Base-by-base conservation (phyloP, 306 rosid genomes). In the Hylodesmum podocarpum region DNA sequence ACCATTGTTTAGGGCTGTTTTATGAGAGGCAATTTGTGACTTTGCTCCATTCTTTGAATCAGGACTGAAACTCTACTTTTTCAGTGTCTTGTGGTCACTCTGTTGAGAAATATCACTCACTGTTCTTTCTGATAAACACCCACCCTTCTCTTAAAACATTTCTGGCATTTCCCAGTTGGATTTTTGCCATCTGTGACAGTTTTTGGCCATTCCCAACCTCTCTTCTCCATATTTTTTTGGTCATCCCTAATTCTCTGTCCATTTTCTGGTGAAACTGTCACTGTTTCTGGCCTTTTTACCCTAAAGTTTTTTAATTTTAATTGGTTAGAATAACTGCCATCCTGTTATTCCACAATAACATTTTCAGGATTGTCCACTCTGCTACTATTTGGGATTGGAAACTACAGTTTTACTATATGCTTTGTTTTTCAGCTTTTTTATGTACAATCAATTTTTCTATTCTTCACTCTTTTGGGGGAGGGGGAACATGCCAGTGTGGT, bases 381-480 rank as follows among this genome's bases (percentile, higher is more conserved):
- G 19, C 21, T 1, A 0, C 22, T 46, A 46, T 46, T 46, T 46
- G 53, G 21, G 53, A 46, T 46, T n/a, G 53, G 16, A 7, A 54
- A 4, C 12, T 46, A 7, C 2, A 58, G 43, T 44, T 2, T 62
- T 61, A 15, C 34, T 5, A 6, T 40, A 22, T 49, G 5, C 63
- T 51, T 77, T 65, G 50, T 22, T 10, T 78, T 69, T 53, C 54
- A 46, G 11, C 33, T 18, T 24, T 27, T 34, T 49, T 53, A 5
- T 55, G 43, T 9, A 57, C 10, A 6, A 8, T 54, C 58, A 67
- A 28, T 10, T 41, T 36, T 13, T 28, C 12, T 29, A 24, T 31
- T 59, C 61, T 62, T 76, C 71, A 66, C 66, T 57, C 67, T 59
- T n/a, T 22, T 44, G 36, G 31, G 27, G 16, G 8, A 19, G 57